Conservation (phyloP, 371 early-diverging fungal species). For the Rhizopus arrhizus region DNA sequence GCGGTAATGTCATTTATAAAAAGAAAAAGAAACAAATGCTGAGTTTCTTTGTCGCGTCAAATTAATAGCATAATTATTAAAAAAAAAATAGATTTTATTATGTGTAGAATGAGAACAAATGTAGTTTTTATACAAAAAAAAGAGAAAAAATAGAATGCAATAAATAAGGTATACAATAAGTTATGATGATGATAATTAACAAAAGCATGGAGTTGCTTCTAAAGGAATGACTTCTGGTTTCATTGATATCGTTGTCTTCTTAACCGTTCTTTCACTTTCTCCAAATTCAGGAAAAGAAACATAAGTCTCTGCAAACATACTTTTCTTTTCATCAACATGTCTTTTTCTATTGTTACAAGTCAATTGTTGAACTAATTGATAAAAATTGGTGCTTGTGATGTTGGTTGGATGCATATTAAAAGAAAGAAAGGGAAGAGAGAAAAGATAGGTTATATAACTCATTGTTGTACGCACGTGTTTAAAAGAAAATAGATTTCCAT, state of each 20-base stretch:
- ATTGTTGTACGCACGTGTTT: background rate
- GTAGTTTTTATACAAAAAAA: background rate
- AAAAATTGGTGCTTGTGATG: background rate
- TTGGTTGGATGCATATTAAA: slow-evolving; percentile 2
- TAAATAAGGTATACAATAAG: background rate
- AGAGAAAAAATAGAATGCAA: background rate
- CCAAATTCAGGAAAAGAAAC: slow-evolving; percentile 6
- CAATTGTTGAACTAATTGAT: slow-evolving; percentile 6
- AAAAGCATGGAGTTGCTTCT: slow-evolving; percentile 15
- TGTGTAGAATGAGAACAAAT: too few relatives aligned
- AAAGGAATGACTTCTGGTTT: slow-evolving; percentile 7
- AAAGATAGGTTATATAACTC: background rate
- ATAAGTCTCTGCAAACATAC: slow-evolving; percentile 5
- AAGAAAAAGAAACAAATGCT: background rate
- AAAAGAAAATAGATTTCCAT: too few relatives aligned
- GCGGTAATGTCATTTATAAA: slow-evolving; percentile 12
- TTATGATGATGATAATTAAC: background rate
- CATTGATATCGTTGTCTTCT: background rate
- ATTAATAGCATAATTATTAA: too few relatives aligned
- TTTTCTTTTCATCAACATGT: slow-evolving; percentile 1
- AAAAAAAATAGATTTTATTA: too few relatives aligned
- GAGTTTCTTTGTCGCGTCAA: background rate
- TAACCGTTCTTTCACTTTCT: background rate
- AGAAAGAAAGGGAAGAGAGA: background rate
- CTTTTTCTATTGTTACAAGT: slow-evolving; percentile 2